phyloP scores from a whole-genome alignment of 2,329 filamentous ascomycete genomes.

The Colletotrichum destructivum region DNA sequence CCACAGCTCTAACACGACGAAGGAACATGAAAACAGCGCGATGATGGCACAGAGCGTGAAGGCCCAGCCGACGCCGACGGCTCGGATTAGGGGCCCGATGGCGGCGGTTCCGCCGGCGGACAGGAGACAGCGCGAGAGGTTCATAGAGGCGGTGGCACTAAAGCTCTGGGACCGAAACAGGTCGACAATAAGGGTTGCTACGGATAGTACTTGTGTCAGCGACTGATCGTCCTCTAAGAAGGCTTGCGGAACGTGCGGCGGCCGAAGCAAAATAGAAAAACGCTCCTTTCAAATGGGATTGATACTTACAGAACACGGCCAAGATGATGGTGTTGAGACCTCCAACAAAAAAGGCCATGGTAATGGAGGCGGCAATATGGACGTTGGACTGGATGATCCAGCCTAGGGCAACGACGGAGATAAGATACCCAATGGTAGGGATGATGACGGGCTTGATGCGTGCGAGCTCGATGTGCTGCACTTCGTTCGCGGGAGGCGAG shows the following conservation, averaged over 20 bases:
- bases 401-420: conserved; percentile 1
- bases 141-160: not conserved
- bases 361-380: conserved; percentile 5
- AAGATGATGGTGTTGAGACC: conserved; percentile 4
- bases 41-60: not conserved
- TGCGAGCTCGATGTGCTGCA: conserved; percentile 13
- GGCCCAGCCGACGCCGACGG: conserved; percentile 2
- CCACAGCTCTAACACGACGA: not conserved
- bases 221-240: not conserved
- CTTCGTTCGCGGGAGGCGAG: not conserved
- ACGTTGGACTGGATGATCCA: conserved; percentile 4
- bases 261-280: no score
- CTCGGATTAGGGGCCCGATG: conserved; percentile 1
- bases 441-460: conserved; percentile 6
- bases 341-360: conserved; percentile 6
- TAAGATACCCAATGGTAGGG: not conserved
- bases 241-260: not conserved
- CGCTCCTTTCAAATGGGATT: no score
- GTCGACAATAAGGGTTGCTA: conserved; percentile 10
- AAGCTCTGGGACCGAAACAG: conserved; percentile 10
- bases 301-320: not conserved
- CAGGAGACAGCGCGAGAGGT: conserved; percentile 5
- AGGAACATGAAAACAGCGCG: not conserved
- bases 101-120: conserved; percentile 4
- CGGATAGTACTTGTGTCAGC: not conserved